Conservation (phyloP, 2,329 filamentous ascomycete genomes). For the Exophiala phaeomuriformis region DNA sequence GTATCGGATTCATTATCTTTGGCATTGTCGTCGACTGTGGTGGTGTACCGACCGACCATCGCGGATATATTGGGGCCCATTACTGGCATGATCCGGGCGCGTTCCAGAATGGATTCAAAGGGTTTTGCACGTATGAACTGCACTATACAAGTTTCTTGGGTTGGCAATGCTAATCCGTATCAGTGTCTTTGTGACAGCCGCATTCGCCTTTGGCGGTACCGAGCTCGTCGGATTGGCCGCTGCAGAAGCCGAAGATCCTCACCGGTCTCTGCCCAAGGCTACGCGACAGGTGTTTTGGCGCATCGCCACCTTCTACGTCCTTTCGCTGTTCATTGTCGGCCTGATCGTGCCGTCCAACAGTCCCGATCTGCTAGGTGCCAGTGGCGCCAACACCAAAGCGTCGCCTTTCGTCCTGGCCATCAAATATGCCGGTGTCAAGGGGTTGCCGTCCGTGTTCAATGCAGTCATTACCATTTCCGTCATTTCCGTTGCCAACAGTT, state of each 20-base stretch:
- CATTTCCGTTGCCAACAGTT: slow-evolving; percentile 82
- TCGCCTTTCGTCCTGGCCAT: slow-evolving; percentile 95
- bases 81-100: slow-evolving; percentile 72
- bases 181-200: slow-evolving; percentile 60
- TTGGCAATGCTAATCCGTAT: too few species aligned
- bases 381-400: slow-evolving; percentile 59
- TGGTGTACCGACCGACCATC: background rate
- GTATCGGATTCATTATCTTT: slow-evolving; percentile 66
- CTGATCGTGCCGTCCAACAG: slow-evolving; percentile 66
- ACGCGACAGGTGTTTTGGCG: slow-evolving; percentile 94
- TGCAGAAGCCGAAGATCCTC: slow-evolving; percentile 52
- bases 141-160: slow-evolving; percentile 28
- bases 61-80: slow-evolving; percentile 28
- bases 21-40: slow-evolving; percentile 16
- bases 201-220: slow-evolving; percentile 56
- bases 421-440: slow-evolving; percentile 69
- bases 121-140: slow-evolving; percentile 39
- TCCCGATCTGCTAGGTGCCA: slow-evolving; percentile 53
- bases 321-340: slow-evolving; percentile 72
- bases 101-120: slow-evolving; percentile 58
- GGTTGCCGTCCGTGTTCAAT: slow-evolving; percentile 84
- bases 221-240: slow-evolving; percentile 56
- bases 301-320: slow-evolving; percentile 82
- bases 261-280: slow-evolving; percentile 71
- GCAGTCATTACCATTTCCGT: slow-evolving; percentile 85